Percentiles rank a stretch among this genome's conserved stretches.
Evolutionary conservation across 345 rosid species (phyloP).

Genomic region (Euphorbia tirucalli): DNA sequence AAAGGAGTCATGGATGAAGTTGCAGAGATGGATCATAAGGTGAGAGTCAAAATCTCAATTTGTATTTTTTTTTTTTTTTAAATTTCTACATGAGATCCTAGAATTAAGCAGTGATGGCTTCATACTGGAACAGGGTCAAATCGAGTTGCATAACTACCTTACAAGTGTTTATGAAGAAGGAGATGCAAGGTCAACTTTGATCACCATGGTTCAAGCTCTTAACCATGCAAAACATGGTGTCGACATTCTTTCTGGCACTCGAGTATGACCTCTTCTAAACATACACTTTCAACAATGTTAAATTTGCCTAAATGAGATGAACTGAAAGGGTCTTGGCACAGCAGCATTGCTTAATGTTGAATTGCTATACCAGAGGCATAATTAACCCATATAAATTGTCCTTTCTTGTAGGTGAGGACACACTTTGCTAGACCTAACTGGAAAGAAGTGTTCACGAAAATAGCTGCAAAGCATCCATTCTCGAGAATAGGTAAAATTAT

Average conservation of each 20-base stretch:
- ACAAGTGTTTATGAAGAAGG: conserved; percentile 98
- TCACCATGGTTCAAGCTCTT: conserved; percentile 96
- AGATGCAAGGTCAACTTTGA: conserved; percentile 92
- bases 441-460: conserved; percentile 77
- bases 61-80: background rate
- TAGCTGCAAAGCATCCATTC: conserved; percentile 78
- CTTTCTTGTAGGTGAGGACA: conserved; percentile 69
- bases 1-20: conserved; percentile 95
- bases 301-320: background rate
- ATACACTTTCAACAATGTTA: background rate
- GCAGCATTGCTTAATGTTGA: background rate
- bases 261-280: conserved; percentile 43
- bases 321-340: background rate
- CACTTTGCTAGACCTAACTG: conserved; percentile 97
- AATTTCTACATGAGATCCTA: background rate
- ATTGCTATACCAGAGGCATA: no score
- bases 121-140: conserved; percentile 61
- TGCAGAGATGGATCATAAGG: conserved; percentile 84
- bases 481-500: conserved; percentile 42
- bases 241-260: conserved; percentile 91
- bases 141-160: conserved; percentile 91
- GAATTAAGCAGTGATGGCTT: conserved; percentile 10
- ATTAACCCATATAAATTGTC: background rate
- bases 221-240: conserved; percentile 96
- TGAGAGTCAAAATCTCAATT: conserved; percentile 26